Evolutionary conservation across 345 rosid genomes (phyloP).

Genomic region (Streptanthus diversifolius): DNA sequence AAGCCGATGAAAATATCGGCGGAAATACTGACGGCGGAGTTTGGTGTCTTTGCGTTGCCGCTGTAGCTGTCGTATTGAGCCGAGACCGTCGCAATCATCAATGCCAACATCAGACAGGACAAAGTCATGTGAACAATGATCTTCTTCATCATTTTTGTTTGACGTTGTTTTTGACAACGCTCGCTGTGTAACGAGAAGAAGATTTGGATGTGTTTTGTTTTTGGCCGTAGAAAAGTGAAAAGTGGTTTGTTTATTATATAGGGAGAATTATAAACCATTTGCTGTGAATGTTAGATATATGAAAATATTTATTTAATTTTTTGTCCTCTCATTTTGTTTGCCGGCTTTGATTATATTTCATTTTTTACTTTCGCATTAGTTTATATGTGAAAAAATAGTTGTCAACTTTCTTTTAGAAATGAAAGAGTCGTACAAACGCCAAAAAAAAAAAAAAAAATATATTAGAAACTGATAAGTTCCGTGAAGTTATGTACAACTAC

Average conservation of each 20-base stretch:
- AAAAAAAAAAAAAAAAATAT: background rate
- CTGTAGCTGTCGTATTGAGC: constrained; percentile 14
- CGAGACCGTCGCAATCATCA: constrained; percentile 6
- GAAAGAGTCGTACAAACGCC: background rate
- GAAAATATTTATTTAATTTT: background rate
- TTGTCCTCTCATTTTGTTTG: background rate
- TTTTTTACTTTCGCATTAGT: background rate
- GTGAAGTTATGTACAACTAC: background rate
- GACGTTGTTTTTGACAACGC: background rate
- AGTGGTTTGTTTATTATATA: constrained; percentile 14
- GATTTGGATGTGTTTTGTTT: background rate
- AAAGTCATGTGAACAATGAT: background rate
- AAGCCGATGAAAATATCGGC: background rate
- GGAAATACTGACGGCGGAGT: constrained; percentile 2
- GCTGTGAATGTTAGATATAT: background rate
- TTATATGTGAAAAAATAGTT: background rate
- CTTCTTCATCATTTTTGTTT: background rate
- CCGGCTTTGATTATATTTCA: background rate
- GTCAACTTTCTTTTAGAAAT: background rate
- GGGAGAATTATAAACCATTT: background rate
- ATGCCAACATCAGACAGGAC: constrained; percentile 12
- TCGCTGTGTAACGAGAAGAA: background rate
- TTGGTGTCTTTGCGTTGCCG: background rate
- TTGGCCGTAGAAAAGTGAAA: background rate
- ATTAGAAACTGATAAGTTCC: background rate